phyloP scores from a whole-genome alignment of 78 protist species.

The Planoprotostelium fungivorum region DNA sequence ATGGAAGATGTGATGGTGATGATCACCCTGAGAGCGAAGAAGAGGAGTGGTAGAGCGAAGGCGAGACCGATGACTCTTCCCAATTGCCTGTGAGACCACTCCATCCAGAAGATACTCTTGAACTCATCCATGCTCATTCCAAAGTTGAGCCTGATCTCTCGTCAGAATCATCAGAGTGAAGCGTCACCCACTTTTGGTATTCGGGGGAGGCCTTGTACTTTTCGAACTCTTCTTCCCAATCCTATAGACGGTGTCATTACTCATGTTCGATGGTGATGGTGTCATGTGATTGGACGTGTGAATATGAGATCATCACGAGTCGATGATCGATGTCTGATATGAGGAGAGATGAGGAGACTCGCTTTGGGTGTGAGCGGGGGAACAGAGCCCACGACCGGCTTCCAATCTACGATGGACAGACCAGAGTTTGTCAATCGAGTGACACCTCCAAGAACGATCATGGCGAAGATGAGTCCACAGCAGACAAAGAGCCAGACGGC shows the following conservation, averaged over 20 bases:
- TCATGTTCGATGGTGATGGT: too few relatives aligned
- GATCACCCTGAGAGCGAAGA: slow-evolving; percentile 35
- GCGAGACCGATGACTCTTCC: slow-evolving; percentile 81
- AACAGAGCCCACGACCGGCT: slow-evolving; percentile 63
- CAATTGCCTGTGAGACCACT: slow-evolving; percentile 79
- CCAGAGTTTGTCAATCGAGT: slow-evolving; percentile 92
- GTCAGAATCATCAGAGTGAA: background rate
- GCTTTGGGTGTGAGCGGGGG: slow-evolving; percentile 65
- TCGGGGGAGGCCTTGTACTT: slow-evolving; percentile 82
- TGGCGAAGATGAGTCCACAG: slow-evolving; percentile 41
- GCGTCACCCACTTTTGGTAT: slow-evolving; percentile 52
- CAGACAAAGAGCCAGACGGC: slow-evolving; percentile 35
- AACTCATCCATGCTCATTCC: slow-evolving; percentile 74
- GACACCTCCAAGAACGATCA: slow-evolving; percentile 87
- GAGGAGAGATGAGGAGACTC: too few relatives aligned
- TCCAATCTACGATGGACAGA: slow-evolving; percentile 84
- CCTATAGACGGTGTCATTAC: slow-evolving; percentile 42
- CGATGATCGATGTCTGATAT: too few relatives aligned
- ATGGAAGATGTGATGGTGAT: slow-evolving; percentile 23
- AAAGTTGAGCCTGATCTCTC: slow-evolving; percentile 5
- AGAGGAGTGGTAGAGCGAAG: slow-evolving; percentile 72
- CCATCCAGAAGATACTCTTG: slow-evolving; percentile 85
- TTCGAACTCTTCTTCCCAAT: slow-evolving; percentile 88
- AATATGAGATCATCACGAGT: too few relatives aligned
- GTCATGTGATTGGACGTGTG: too few relatives aligned